phyloP scores from a whole-genome alignment of 2,329 filamentous ascomycete species.

The Xylariales sp. region DNA sequence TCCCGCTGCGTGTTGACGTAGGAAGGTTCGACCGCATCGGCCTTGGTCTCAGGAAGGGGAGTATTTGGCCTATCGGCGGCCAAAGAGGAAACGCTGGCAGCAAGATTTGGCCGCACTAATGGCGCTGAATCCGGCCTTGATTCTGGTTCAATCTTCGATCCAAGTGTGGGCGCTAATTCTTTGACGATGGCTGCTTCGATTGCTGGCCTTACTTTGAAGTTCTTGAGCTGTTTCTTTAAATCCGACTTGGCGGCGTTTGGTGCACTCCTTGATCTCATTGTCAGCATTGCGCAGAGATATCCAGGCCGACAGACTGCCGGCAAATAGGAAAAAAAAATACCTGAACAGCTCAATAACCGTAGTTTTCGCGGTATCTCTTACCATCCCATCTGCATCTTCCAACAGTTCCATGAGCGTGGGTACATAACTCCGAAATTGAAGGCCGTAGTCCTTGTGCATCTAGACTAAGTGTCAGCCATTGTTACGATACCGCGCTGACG shows the following conservation, averaged over 20 bases:
- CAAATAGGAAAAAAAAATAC: slow-evolving; percentile 38
- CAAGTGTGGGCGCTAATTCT: slow-evolving; percentile 56
- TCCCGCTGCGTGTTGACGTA: slow-evolving; percentile 83
- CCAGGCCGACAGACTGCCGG: no score
- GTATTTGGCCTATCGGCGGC: slow-evolving; percentile 52
- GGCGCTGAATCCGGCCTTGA: slow-evolving; percentile 38
- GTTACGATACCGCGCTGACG: no score
- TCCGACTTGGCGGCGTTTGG: slow-evolving; percentile 83
- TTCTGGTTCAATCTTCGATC: slow-evolving; percentile 27
- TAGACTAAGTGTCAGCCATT: slow-evolving; percentile 26
- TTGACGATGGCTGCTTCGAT: slow-evolving; percentile 80
- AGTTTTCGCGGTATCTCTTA: slow-evolving; percentile 78
- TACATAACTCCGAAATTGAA: slow-evolving; percentile 81
- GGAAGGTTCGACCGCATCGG: slow-evolving; percentile 70
- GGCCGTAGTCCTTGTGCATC: slow-evolving; percentile 76
- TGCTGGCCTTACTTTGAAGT: slow-evolving; percentile 78
- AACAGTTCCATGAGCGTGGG: slow-evolving; percentile 78
- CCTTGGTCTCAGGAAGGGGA: slow-evolving; percentile 56
- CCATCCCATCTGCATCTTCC: slow-evolving; percentile 84
- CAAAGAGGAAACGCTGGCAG: slow-evolving; percentile 47
- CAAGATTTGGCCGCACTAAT: slow-evolving; percentile 32
- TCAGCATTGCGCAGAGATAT: neutral
- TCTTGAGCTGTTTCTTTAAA: slow-evolving; percentile 79
- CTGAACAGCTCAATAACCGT: slow-evolving; percentile 84
- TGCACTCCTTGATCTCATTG: slow-evolving; percentile 52